Evolutionary conservation across 2,329 filamentous ascomycete species (phyloP).

Genomic region (Amauroascus niger): DNA sequence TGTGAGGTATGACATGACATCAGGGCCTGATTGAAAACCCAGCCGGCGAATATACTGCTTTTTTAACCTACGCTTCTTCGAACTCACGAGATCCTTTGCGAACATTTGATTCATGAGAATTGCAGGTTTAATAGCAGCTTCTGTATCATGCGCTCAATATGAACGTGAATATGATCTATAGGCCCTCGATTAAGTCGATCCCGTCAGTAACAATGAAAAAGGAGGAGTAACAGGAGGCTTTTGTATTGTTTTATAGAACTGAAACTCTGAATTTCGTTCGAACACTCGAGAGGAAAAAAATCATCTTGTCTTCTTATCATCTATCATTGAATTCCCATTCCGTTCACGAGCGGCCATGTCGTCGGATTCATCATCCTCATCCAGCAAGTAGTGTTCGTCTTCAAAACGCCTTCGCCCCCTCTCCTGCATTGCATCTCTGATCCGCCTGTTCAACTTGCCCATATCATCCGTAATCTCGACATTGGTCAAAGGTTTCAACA

Average conservation of each 20-base stretch:
- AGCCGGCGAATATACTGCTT: neutral
- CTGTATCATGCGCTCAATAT: no score
- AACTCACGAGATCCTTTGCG: neutral
- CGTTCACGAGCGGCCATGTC: neutral
- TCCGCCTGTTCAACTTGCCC: conserved; percentile 43
- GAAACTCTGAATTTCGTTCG: neutral
- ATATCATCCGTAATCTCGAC: conserved; percentile 1
- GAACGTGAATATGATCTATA: no score
- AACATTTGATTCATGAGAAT: no score
- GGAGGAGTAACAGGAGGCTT: no score
- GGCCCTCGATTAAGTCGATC: no score
- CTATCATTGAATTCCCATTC: neutral
- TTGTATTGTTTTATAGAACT: no score
- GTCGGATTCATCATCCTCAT: conserved; percentile 4
- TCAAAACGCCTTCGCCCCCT: conserved; percentile 48
- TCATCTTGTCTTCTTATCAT: conserved; percentile 2
- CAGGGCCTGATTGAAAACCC: neutral
- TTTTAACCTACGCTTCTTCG: neutral
- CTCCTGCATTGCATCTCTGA: conserved; percentile 64
- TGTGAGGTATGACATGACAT: neutral
- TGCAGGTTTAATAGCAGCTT: no score
- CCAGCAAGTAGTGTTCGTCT: conserved; percentile 11
- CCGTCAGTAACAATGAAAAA: no score
- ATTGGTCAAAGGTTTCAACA: conserved; percentile 8
- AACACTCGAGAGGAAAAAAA: neutral